phyloP scores from a whole-genome alignment of 2,329 filamentous ascomycete species.

The Scedosporium apiospermum region DNA sequence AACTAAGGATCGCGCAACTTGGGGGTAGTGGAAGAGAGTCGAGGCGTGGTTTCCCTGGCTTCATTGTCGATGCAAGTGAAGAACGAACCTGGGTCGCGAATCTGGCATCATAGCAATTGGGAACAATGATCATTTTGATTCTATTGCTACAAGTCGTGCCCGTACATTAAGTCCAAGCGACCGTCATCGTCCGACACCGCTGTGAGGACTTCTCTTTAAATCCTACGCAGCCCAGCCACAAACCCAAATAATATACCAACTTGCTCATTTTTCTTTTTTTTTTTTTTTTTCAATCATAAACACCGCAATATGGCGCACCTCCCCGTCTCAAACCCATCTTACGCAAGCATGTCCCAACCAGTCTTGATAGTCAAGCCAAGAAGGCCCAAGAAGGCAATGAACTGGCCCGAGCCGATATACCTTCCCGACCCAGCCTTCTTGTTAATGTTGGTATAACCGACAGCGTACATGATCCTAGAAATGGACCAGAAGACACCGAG shows the following conservation, averaged over 20 bases:
- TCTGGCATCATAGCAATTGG: too few relatives aligned
- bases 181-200: too few relatives aligned
- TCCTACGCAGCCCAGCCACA: too few relatives aligned
- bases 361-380: constrained; percentile 1
- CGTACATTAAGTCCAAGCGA: too few relatives aligned
- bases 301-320: not conserved
- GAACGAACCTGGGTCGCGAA: too few relatives aligned
- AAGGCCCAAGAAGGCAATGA: not conserved
- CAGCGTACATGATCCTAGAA: constrained; percentile 41
- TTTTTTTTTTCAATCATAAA: not conserved
- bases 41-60: too few relatives aligned
- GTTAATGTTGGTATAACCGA: constrained; percentile 36
- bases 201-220: too few relatives aligned
- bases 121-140: too few relatives aligned
- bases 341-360: not conserved
- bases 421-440: constrained; percentile 2
- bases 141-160: too few relatives aligned
- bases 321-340: not conserved
- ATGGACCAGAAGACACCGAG: constrained; percentile 44
- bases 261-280: not conserved
- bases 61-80: too few relatives aligned
- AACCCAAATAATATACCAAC: not conserved
- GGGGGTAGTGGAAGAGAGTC: too few relatives aligned
- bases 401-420: constrained; percentile 1
- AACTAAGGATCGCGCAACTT: too few relatives aligned